Conservation (phyloP, 1,284 basidiomycete genomes). For the Acaromyces ingoldii region DNA sequence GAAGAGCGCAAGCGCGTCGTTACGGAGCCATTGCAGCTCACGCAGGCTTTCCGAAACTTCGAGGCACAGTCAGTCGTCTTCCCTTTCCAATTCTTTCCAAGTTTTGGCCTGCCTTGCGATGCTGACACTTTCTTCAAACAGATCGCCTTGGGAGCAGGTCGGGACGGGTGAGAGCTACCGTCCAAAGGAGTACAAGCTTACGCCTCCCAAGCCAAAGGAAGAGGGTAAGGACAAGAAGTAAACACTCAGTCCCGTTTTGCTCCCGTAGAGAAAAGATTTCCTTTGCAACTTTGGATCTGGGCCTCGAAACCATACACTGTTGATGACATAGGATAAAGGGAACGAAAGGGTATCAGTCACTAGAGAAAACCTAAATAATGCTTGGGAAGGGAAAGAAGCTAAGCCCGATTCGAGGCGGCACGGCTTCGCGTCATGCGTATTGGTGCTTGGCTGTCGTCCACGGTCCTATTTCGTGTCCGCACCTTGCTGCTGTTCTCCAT, state of each 20-base stretch:
- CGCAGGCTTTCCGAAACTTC: slow-evolving; percentile 97
- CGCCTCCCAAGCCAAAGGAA: slow-evolving; percentile 53
- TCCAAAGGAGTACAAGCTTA: slow-evolving; percentile 54
- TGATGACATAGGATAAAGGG: neutral
- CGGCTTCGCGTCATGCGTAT: neutral
- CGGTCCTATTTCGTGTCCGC: no score
- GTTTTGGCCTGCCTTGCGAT: neutral
- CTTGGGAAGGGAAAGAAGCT: neutral
- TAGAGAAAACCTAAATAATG: neutral
- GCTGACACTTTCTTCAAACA: no score
- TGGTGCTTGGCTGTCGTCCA: no score
- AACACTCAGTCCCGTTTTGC: no score
- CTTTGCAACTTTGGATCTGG: neutral
- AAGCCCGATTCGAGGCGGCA: neutral
- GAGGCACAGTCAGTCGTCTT: slow-evolving; percentile 13
- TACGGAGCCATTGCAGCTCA: slow-evolving; percentile 93
- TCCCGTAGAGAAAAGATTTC: neutral
- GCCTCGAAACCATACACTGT: neutral
- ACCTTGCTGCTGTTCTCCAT: no score
- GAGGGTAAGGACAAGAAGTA: slow-evolving; percentile 50
- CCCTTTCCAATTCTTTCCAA: neutral
- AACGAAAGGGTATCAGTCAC: no score
- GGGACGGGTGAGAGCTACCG: slow-evolving; percentile 73
- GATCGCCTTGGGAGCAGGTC: slow-evolving; percentile 98
- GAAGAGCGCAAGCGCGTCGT: slow-evolving; percentile 98